phyloP scores from a whole-genome alignment of 2,329 filamentous ascomycete genomes.

The Shiraia sp. region DNA sequence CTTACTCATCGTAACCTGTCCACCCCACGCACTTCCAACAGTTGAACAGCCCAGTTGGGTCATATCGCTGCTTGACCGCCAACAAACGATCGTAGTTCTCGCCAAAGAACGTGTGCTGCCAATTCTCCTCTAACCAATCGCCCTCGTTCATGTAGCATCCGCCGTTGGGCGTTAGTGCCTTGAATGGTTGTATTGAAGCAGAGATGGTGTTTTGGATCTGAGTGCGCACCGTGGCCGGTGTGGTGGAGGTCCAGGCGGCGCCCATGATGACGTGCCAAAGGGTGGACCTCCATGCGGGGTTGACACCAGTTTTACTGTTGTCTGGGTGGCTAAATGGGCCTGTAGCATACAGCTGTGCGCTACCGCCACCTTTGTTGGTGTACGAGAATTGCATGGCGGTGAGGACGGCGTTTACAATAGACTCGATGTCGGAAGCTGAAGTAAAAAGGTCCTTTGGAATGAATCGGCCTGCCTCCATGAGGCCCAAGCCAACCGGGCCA shows the following conservation, averaged over 20 bases:
- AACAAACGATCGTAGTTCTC: slow-evolving; percentile 33
- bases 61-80: slow-evolving; percentile 34
- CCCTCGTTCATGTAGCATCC: slow-evolving; percentile 44
- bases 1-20: slow-evolving; percentile 40
- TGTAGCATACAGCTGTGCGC: slow-evolving; percentile 42
- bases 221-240: slow-evolving; percentile 16
- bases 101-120: slow-evolving; percentile 42
- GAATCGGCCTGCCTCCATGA: slow-evolving; percentile 40
- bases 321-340: slow-evolving; percentile 38
- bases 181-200: slow-evolving; percentile 35
- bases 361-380: slow-evolving; percentile 29
- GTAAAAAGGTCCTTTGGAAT: slow-evolving; percentile 36
- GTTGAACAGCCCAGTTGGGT: slow-evolving; percentile 39
- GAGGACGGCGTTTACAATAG: slow-evolving; percentile 36
- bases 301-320: slow-evolving; percentile 35
- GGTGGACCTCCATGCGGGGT: slow-evolving; percentile 37
- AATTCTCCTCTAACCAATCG: slow-evolving; percentile 41
- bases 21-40: slow-evolving; percentile 45
- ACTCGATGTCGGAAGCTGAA: slow-evolving; percentile 18
- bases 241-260: slow-evolving; percentile 32
- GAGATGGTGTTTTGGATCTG: slow-evolving; percentile 37
- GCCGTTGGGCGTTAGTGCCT: slow-evolving; percentile 39
- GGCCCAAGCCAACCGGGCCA: slow-evolving; percentile 39
- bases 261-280: slow-evolving; percentile 43
- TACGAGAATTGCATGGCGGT: slow-evolving; percentile 38